A percentile compares a stretch with the other conserved stretches of the same genome.
Conservation (phyloP, 1,284 basidiomycete species). For the Leccinum pallidistipes region DNA sequence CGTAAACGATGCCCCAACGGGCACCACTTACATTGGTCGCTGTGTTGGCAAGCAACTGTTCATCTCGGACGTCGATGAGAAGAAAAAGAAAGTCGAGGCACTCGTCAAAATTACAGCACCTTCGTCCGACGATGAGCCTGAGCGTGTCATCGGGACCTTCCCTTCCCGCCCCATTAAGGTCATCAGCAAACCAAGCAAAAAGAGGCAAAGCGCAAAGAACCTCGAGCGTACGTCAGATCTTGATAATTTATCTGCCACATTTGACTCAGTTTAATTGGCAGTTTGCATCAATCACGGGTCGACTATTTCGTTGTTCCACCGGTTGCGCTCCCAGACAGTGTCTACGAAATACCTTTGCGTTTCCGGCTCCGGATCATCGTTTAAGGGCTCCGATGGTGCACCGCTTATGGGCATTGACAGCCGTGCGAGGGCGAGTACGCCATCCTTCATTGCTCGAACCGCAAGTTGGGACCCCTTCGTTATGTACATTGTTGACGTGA, state of each 20-base stretch:
- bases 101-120: constrained; percentile 88
- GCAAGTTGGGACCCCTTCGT: constrained; percentile 93
- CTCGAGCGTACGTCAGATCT: constrained; percentile 73
- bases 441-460: constrained; percentile 82
- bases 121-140: constrained; percentile 71
- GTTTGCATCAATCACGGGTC: constrained; percentile 96
- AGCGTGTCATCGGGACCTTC: constrained; percentile 84
- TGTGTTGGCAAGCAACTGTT: constrained; percentile 90
- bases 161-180: constrained; percentile 93
- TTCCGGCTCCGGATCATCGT: constrained; percentile 84
- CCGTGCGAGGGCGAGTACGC: constrained; percentile 67
- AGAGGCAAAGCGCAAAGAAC: constrained; percentile 91
- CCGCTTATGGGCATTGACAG: constrained; percentile 80
- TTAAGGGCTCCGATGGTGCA: constrained; percentile 88
- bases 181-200: constrained; percentile 96
- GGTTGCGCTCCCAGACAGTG: constrained; percentile 90
- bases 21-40: constrained; percentile 81
- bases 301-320: constrained; percentile 93
- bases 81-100: constrained; percentile 91
- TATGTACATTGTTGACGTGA: constrained; percentile 91
- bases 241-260: constrained; percentile 17
- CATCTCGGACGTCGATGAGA: constrained; percentile 88
- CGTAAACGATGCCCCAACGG: constrained; percentile 73
- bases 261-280: constrained; percentile 35
- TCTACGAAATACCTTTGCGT: constrained; percentile 96